phyloP scores from a whole-genome alignment of 2,329 filamentous ascomycete genomes.

The Clarireedia sp. region DNA sequence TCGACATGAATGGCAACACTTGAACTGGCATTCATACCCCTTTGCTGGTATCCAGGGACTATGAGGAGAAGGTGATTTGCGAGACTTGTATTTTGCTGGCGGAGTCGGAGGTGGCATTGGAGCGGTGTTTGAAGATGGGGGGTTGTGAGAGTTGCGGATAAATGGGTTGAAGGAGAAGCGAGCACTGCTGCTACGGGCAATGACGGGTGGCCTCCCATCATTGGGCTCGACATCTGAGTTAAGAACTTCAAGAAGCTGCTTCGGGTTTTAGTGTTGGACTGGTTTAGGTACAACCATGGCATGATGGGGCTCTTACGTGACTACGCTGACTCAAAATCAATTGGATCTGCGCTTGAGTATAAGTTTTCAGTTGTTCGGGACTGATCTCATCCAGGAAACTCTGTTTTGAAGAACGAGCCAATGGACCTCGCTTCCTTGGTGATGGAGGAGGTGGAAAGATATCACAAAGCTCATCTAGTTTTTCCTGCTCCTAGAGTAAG shows the following conservation, averaged over 20 bases:
- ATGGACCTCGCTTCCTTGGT: conserved; percentile 19
- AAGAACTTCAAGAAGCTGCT: conserved; percentile 3
- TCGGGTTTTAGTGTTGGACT: neutral
- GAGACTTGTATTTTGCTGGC: neutral
- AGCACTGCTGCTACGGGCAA: neutral
- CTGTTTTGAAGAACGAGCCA: conserved; percentile 16
- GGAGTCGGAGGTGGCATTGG: neutral
- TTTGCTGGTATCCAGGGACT: conserved; percentile 33
- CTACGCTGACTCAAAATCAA: conserved; percentile 43
- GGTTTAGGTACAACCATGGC: neutral
- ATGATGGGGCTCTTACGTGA: conserved; percentile 32
- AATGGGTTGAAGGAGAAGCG: conserved; percentile 3
- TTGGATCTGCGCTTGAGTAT: conserved; percentile 40
- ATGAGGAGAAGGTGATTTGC: neutral
- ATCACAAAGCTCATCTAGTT: conserved; percentile 21
- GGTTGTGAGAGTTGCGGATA: neutral
- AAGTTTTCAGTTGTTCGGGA: conserved; percentile 35
- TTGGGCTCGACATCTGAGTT: neutral
- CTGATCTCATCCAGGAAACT: conserved; percentile 34
- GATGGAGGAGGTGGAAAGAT: conserved; percentile 15
- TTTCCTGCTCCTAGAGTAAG: conserved; percentile 18
- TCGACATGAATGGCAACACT: conserved; percentile 43
- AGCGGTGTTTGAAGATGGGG: neutral
- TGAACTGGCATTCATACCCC: conserved; percentile 41
- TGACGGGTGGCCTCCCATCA: neutral